These are phyloP conservation scores for Fusarium nanum DNA, from an alignment of 2,329 filamentous ascomycete species.

Conservation along the genomic window DNA sequence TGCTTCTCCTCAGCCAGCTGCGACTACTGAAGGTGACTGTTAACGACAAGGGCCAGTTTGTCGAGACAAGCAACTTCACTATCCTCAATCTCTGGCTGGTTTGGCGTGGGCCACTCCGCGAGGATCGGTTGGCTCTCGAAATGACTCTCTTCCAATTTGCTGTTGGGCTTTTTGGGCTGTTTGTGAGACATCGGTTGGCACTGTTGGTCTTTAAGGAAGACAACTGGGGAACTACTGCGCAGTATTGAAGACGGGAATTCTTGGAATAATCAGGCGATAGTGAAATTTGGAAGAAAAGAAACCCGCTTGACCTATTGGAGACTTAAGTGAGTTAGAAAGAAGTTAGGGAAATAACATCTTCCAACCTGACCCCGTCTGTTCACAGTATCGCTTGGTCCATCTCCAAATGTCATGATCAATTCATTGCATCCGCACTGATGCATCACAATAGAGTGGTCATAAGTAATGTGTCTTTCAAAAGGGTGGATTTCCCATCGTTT, in stretches of 20 bases:
- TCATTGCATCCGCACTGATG: neutral
- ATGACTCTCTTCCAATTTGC: slow-evolving; percentile 81
- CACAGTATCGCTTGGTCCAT: neutral
- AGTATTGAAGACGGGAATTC: slow-evolving; percentile 31
- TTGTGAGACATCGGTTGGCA: slow-evolving; percentile 86
- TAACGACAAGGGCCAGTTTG: slow-evolving; percentile 76
- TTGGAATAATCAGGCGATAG: neutral
- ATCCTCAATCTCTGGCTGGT: slow-evolving; percentile 96
- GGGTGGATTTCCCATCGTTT: slow-evolving; percentile 30
- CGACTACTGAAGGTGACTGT: slow-evolving; percentile 74
- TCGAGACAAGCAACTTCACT: slow-evolving; percentile 89
- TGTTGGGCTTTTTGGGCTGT: slow-evolving; percentile 83
- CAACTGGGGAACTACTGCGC: slow-evolving; percentile 69
- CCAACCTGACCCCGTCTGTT: neutral
- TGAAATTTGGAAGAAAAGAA: neutral
- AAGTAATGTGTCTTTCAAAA: slow-evolving; percentile 18
- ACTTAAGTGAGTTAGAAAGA: neutral
- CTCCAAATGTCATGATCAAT: neutral
- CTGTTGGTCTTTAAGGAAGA: slow-evolving; percentile 90
- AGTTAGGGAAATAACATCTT: neutral
- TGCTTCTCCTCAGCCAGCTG: slow-evolving; percentile 77
- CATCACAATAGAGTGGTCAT: neutral
- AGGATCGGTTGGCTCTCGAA: slow-evolving; percentile 84
- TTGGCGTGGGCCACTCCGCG: slow-evolving; percentile 90
- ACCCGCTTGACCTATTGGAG: neutral